phyloP scores from a whole-genome alignment of 148 eudicot species.

The Vaccinium myrtillus region DNA sequence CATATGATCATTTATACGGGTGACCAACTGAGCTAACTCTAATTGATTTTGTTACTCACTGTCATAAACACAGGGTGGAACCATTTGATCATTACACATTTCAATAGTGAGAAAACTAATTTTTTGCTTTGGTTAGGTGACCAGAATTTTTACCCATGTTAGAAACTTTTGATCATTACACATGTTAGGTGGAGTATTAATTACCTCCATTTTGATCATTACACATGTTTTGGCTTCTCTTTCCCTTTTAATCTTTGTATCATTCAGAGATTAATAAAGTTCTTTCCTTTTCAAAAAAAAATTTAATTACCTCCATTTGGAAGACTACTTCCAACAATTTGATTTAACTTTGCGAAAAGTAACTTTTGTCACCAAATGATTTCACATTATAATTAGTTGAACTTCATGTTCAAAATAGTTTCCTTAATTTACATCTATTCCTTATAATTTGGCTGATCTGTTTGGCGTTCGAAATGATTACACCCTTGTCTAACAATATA shows the following conservation, averaged over 20 bases:
- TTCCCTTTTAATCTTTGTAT: no score
- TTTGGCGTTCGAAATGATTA: not conserved
- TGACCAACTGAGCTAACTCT: no score
- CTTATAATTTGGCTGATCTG: not conserved
- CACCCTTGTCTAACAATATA: not conserved
- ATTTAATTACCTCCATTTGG: not conserved
- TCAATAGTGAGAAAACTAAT: not conserved
- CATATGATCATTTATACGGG: no score
- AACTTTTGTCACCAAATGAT: not conserved
- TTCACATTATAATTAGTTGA: not conserved
- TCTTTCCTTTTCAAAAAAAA: no score
- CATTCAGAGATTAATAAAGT: no score
- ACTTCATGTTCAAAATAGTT: not conserved
- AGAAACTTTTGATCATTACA: not conserved
- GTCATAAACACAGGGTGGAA: not conserved
- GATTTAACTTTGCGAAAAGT: slow-evolving; percentile 15
- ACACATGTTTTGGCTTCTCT: no score
- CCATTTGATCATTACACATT: not conserved
- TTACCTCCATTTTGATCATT: slow-evolving; percentile 3
- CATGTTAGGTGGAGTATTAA: not conserved
- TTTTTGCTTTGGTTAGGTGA: slow-evolving; percentile 1
- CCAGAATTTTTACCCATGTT: not conserved
- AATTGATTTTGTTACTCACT: no score
- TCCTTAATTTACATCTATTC: not conserved
- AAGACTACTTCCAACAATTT: slow-evolving; percentile 12